Percentiles rank a stretch among this genome's conserved stretches.
Conservation (phyloP, 1,284 basidiomycete genomes). For the Agroathelia rolfsii region DNA sequence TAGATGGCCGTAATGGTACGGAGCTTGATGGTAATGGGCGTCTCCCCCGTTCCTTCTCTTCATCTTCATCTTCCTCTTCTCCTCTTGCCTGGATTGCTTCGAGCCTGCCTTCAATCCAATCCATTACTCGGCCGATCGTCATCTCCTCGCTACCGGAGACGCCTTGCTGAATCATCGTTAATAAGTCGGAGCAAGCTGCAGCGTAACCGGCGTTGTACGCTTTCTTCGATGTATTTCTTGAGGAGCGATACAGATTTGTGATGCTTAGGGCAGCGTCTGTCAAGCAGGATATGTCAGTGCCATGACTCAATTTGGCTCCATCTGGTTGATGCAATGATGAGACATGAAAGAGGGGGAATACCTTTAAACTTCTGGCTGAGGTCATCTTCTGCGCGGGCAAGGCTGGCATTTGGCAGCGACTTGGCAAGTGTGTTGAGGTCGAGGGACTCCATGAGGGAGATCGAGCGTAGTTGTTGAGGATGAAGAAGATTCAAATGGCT, state of each 20-base stretch:
- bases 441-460: conserved; percentile 52
- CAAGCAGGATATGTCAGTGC: conserved; percentile 12
- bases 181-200: conserved; percentile 64
- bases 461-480: too few species aligned
- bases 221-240: conserved; percentile 59
- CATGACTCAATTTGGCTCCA: neutral
- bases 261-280: conserved; percentile 71
- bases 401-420: conserved; percentile 55
- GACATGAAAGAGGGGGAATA: conserved; percentile 17
- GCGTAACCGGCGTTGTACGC: conserved; percentile 72
- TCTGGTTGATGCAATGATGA: neutral
- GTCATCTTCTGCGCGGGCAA: conserved; percentile 61
- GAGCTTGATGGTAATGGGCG: conserved; percentile 15
- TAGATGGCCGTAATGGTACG: conserved; percentile 11
- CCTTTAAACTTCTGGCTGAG: conserved; percentile 74
- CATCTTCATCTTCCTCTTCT: conserved; percentile 72
- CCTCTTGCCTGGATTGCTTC: conserved; percentile 62
- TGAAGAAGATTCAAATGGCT: too few species aligned
- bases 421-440: conserved; percentile 66
- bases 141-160: conserved; percentile 54
- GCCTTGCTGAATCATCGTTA: conserved; percentile 71
- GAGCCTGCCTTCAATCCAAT: conserved; percentile 64
- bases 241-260: conserved; percentile 72
- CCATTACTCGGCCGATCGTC: conserved; percentile 68
- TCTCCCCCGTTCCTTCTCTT: conserved; percentile 47